These are phyloP conservation scores for Beta vulgaris DNA, from an alignment of 148 eudicot species.

Conservation along the genomic window DNA sequence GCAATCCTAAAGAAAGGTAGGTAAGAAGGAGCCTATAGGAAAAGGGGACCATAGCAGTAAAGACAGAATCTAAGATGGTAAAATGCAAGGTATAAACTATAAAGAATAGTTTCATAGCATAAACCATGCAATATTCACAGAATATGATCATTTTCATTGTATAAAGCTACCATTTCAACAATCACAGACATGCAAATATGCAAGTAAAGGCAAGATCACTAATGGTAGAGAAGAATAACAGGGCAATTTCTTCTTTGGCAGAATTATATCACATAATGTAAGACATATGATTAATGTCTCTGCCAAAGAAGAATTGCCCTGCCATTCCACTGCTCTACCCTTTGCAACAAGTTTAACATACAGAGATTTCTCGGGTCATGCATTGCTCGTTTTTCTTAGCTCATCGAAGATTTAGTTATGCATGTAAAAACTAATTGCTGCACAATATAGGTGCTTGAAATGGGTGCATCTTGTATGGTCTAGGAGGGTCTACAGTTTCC, in stretches of 20 bases:
- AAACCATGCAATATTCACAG: neutral
- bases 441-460: no score
- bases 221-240: neutral
- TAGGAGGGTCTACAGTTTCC: no score
- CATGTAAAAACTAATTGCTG: no score
- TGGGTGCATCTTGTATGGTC: no score
- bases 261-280: neutral
- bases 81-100: neutral
- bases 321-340: slow-evolving; percentile 4
- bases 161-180: neutral
- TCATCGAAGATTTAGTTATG: no score
- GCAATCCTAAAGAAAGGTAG: neutral
- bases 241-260: slow-evolving; percentile 24
- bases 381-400: no score
- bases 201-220: neutral
- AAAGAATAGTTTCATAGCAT: neutral
- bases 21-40: neutral
- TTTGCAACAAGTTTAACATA: neutral
- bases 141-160: neutral
- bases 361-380: neutral
- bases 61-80: neutral
- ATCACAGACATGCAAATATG: no score
- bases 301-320: slow-evolving; percentile 38
- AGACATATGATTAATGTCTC: neutral
- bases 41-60: neutral